phyloP scores from a whole-genome alignment of 2,329 filamentous ascomycete species.

The Penicillium sp. region DNA sequence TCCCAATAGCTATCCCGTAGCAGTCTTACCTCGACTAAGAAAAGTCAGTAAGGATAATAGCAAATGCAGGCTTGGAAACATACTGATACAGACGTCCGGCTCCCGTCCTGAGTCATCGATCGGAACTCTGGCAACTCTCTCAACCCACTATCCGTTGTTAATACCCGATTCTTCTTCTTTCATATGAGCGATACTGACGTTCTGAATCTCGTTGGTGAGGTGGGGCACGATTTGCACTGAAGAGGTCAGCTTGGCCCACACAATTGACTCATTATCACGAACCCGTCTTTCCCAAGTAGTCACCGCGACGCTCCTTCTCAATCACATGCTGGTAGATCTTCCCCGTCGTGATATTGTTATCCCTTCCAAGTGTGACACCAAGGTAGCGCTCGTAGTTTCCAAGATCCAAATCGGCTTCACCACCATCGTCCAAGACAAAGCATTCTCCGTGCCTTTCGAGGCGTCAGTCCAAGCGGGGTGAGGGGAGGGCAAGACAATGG shows the following conservation, averaged over 20 bases:
- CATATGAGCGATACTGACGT: constrained; percentile 41
- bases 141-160: constrained; percentile 66
- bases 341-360: constrained; percentile 97
- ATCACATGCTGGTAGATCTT: constrained; percentile 95
- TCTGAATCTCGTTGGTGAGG: constrained; percentile 87
- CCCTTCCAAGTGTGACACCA: constrained; percentile 76
- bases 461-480: constrained; percentile 17
- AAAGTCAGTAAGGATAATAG: constrained; percentile 8
- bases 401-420: constrained; percentile 75
- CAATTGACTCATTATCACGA: background rate
- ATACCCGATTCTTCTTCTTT: background rate
- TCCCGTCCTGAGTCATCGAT: constrained; percentile 82
- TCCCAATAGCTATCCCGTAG: background rate
- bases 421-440: constrained; percentile 53
- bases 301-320: constrained; percentile 70
- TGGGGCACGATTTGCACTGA: constrained; percentile 87
- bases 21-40: constrained; percentile 26
- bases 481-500: background rate
- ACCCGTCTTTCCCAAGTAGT: constrained; percentile 81
- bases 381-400: constrained; percentile 84
- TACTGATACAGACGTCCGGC: constrained; percentile 91
- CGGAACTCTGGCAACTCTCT: constrained; percentile 80
- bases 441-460: constrained; percentile 22
- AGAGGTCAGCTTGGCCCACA: constrained; percentile 6
- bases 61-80: constrained; percentile 37